phyloP scores from a whole-genome alignment of 805 yeast species.

The Nakazawaea populi region DNA sequence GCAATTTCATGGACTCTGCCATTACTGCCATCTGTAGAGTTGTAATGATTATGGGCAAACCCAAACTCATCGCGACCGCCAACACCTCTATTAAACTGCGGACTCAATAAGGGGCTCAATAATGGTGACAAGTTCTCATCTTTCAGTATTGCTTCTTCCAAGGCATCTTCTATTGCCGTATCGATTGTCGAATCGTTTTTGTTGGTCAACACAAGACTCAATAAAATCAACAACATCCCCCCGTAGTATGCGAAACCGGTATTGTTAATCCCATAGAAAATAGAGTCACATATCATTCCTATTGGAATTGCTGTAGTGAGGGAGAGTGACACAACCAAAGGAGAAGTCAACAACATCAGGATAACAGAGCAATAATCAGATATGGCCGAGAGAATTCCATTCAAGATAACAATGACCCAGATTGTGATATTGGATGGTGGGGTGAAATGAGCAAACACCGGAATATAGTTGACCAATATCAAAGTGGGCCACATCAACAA shows the following conservation, averaged over 20 bases:
- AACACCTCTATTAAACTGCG: constrained; percentile 6
- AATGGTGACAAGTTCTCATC: constrained; percentile 42
- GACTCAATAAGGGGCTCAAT: constrained; percentile 34
- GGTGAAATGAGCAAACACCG: constrained; percentile 31
- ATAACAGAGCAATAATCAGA: constrained; percentile 47
- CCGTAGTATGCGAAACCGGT: constrained; percentile 30
- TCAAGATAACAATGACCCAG: constrained; percentile 28
- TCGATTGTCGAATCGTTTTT: constrained; percentile 39
- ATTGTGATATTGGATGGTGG: constrained; percentile 33
- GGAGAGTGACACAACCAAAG: constrained; percentile 45
- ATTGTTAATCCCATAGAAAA: constrained; percentile 26
- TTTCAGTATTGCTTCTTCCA: constrained; percentile 39
- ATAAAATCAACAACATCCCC: constrained; percentile 42
- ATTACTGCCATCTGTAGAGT: not conserved
- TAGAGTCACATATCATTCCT: constrained; percentile 40
- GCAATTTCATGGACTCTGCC: constrained; percentile 16
- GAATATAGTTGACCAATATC: constrained; percentile 27
- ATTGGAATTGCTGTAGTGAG: constrained; percentile 48
- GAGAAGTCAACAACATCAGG: constrained; percentile 48
- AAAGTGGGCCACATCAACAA: constrained; percentile 35
- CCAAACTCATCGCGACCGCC: constrained; percentile 6
- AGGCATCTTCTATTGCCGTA: constrained; percentile 40
- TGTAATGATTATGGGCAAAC: constrained; percentile 3
- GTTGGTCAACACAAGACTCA: constrained; percentile 42
- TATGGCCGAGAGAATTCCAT: constrained; percentile 39